These are phyloP conservation scores for Drechslerella coelobrocha DNA, from an alignment of 2,329 filamentous ascomycete genomes.

Conservation along the genomic window DNA sequence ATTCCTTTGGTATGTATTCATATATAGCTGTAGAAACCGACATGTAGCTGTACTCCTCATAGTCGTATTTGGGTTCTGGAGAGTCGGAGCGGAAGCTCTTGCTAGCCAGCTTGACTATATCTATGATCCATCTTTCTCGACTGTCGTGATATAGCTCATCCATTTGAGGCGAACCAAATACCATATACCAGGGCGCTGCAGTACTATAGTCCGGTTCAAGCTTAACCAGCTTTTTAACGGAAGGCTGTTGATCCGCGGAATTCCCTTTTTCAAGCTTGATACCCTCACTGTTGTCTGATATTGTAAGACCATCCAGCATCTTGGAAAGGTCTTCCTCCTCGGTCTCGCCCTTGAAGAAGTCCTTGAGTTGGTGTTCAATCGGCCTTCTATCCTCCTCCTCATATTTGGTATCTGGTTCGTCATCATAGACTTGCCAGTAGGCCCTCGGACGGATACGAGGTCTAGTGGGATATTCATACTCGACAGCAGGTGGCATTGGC, in stretches of 20 bases:
- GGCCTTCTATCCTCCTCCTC: neutral
- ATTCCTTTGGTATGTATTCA: neutral
- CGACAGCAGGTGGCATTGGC: too few species aligned
- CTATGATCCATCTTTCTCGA: constrained; percentile 24
- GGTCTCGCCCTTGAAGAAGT: neutral
- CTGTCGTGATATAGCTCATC: constrained; percentile 18
- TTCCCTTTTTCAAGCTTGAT: neutral
- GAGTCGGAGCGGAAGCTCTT: constrained; percentile 1
- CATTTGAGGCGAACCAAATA: constrained; percentile 30
- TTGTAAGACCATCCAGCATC: neutral
- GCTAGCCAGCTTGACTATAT: constrained; percentile 12
- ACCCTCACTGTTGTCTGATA: neutral
- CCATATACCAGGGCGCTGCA: neutral
- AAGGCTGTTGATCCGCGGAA: neutral
- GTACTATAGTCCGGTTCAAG: constrained; percentile 2
- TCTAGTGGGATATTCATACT: too few species aligned
- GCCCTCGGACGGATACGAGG: too few species aligned
- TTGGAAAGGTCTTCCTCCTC: constrained; percentile 4
- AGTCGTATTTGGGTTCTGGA: neutral
- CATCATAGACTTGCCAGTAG: too few species aligned
- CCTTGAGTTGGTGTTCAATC: neutral
- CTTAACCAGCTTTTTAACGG: neutral
- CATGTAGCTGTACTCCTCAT: constrained; percentile 11
- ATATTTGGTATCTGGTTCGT: neutral
- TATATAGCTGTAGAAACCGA: neutral